phyloP scores from a whole-genome alignment of 306 rosid genomes.

The Vigna unguiculata region DNA sequence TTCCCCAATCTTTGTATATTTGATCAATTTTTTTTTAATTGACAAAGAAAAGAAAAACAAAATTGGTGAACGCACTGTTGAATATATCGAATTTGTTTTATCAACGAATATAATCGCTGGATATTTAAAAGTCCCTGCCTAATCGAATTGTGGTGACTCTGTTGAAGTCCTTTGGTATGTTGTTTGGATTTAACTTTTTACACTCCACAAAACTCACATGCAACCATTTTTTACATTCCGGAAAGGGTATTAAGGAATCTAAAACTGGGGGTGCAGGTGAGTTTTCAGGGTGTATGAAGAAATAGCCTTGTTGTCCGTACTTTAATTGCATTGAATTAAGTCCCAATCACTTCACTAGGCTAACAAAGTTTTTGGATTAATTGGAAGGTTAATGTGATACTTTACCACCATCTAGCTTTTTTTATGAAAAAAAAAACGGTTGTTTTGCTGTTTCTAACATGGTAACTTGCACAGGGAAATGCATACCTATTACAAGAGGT shows the following conservation, averaged over 20 bases:
- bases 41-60: no score
- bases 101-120: slow-evolving; percentile 24
- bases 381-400: slow-evolving; percentile 15
- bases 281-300: no score
- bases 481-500: slow-evolving; percentile 93
- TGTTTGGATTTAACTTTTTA: background rate
- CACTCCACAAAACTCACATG: no score
- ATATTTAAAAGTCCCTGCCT: slow-evolving; percentile 14
- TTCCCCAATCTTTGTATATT: background rate
- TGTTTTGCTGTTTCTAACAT: slow-evolving; percentile 32
- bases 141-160: slow-evolving; percentile 14
- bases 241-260: no score
- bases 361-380: slow-evolving; percentile 26
- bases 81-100: background rate
- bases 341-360: slow-evolving; percentile 16
- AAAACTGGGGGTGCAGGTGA: no score
- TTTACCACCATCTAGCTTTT: background rate
- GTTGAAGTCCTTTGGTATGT: slow-evolving; percentile 25
- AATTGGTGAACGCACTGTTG: no score
- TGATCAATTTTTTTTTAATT: background rate
- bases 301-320: background rate
- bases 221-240: no score
- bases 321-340: slow-evolving; percentile 1
- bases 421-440: slow-evolving; percentile 5
- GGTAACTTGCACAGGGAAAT: slow-evolving; percentile 69